Base-by-base conservation (phyloP, 805 yeast species). In the Myxozyma sirexii region DNA sequence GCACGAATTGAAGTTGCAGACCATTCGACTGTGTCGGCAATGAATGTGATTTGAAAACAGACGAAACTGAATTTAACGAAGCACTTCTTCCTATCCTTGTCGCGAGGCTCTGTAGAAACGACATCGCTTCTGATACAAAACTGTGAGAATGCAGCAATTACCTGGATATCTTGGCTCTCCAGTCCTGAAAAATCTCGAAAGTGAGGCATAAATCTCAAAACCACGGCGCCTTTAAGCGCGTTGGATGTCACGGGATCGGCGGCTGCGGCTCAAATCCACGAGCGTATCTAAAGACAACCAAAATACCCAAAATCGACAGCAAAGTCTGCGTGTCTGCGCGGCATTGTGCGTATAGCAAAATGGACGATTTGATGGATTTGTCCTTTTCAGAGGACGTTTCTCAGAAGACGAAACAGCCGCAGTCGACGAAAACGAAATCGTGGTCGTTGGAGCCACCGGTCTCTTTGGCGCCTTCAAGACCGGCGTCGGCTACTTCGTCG, bases 1-100 rank as follows among this genome's bases (percentile, higher is more conserved):
- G 90, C 13, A 90, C 83, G 21, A 65, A 59, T 41, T 60, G 65
- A 17, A 62, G 43, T 29, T 59, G 60, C 17, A 35, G 13, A 4
- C 44, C 41, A 27, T 24, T 31, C 17, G 41, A 24, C 13, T 31
- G 42, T 24, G 43, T 4, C 24, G 43, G 35, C 43, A 31, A 27
- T 26, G 17, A 42, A n/a, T 33, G 49, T 7, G 26, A 15, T 23
- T 15, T 7, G 26, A 41, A 5, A 4, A 41, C 5, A 21, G 44
- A 41, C 6, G 45, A 41, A 8, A 10, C 26, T 12, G 57, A 37
- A 13, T 45, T 10, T 7, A 39, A 21, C 21, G 39, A n/a, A 0
- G 52, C 31, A 3, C 52, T n/a, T 19, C 38, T 15, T 5, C 47
- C 48, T 49, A 56, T 48, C 38, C 41, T 29, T 15, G 41, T 27